Conservation (phyloP, 2,329 filamentous ascomycete genomes). For the Neoscytalidium dimidiatum region DNA sequence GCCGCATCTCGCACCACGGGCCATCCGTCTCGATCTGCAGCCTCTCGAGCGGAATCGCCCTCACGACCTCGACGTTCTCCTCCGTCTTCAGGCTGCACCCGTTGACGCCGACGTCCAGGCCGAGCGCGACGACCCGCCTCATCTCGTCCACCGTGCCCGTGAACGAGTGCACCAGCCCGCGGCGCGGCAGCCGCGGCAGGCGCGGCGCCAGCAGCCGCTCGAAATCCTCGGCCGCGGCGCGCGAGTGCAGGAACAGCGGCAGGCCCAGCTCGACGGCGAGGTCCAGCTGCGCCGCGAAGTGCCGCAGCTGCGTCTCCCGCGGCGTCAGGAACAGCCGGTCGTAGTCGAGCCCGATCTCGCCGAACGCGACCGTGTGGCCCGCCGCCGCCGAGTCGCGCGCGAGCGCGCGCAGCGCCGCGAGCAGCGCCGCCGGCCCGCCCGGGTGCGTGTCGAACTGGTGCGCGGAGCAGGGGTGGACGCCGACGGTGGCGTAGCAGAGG, state of each 20-base stretch:
- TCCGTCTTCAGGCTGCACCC: conserved; percentile 82
- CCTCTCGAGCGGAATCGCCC: conserved; percentile 72
- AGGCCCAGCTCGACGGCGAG: conserved; percentile 76
- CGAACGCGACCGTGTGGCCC: conserved; percentile 75
- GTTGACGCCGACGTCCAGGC: conserved; percentile 52
- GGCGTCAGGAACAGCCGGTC: conserved; percentile 84
- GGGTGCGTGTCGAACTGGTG: conserved; percentile 69
- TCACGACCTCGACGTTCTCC: conserved; percentile 85
- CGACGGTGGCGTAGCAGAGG: conserved; percentile 84
- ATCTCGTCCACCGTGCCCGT: conserved; percentile 45
- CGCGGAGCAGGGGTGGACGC: conserved; percentile 89
- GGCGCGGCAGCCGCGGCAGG: conserved; percentile 68
- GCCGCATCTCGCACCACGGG: conserved; percentile 69
- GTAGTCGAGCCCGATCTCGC: conserved; percentile 95
- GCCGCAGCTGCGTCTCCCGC: conserved; percentile 77
- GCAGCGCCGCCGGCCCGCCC: conserved; percentile 53
- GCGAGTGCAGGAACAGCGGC: conserved; percentile 88
- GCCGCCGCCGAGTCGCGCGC: conserved; percentile 53
- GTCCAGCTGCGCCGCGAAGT: conserved; percentile 80
- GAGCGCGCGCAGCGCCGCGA: conserved; percentile 64
- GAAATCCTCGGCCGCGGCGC: conserved; percentile 85
- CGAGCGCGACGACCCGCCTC: conserved; percentile 38
- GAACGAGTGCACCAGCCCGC: conserved; percentile 61
- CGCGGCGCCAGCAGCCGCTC: conserved; percentile 66
- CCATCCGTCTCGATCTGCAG: conserved; percentile 97